Conservation (phyloP, 768 basidiomycete genomes). For the Mycena kentingensis region DNA sequence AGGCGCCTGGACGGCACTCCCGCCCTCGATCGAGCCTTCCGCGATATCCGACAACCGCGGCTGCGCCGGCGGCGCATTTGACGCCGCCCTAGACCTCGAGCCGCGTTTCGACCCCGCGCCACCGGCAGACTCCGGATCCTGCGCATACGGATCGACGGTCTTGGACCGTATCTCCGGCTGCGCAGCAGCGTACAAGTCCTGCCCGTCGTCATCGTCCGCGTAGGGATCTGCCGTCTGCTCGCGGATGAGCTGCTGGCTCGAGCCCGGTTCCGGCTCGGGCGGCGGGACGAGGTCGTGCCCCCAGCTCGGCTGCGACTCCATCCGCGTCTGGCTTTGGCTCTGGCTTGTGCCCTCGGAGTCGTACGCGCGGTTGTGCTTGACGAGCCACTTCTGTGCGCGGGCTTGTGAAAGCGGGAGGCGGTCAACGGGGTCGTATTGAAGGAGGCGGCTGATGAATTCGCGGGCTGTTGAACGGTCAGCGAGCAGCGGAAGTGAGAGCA, state of each 20-base stretch:
- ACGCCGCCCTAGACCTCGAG: neutral
- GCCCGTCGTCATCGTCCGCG: neutral
- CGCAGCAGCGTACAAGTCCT: neutral
- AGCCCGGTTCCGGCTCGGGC: neutral
- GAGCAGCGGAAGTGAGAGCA: neutral
- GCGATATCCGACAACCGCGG: neutral
- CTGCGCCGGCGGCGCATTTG: neutral
- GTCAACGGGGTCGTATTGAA: too few relatives aligned
- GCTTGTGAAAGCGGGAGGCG: too few relatives aligned
- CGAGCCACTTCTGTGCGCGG: too few relatives aligned
- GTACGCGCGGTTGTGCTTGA: conserved; percentile 6
- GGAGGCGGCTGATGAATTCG: conserved; percentile 56
- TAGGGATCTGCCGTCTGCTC: conserved; percentile 17
- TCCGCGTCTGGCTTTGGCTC: neutral
- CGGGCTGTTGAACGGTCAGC: conserved; percentile 33
- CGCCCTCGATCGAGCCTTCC: neutral
- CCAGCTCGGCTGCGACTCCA: conserved; percentile 4
- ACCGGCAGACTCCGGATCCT: too few relatives aligned
- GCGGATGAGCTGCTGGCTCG: conserved; percentile 1
- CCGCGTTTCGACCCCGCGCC: neutral
- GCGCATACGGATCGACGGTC: neutral
- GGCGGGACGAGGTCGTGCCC: neutral
- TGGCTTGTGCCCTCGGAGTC: conserved; percentile 3
- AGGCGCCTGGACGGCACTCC: too few relatives aligned
- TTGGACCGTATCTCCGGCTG: neutral